A percentile compares a stretch with the other conserved stretches of the same genome.
Conservation (phyloP, 345 rosid genomes). For the Lepidium africanum region DNA sequence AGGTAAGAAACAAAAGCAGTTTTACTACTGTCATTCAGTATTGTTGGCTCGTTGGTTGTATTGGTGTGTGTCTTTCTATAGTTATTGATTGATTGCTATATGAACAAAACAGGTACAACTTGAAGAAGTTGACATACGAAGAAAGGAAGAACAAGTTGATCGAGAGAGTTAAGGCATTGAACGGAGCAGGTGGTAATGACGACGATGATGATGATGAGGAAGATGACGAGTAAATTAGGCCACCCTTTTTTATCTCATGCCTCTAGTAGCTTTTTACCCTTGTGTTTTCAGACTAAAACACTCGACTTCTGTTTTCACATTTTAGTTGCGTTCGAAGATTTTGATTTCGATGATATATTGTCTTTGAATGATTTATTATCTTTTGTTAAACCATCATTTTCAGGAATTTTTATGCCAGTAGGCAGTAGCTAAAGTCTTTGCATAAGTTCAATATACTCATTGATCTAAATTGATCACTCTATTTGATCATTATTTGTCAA, state of each 20-base stretch:
- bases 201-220: slow-evolving; percentile 2
- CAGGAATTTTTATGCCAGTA: not conserved
- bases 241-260: not conserved
- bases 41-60: not conserved
- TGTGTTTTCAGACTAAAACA: not conserved
- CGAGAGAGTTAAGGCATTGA: slow-evolving; percentile 14
- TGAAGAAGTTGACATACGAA: slow-evolving; percentile 14
- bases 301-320: not conserved
- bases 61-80: not conserved
- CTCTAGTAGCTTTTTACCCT: not conserved
- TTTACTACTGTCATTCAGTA: not conserved
- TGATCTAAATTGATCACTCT: no score
- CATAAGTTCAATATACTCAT: no score
- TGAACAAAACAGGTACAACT: slow-evolving; percentile 9
- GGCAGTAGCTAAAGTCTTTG: no score
- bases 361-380: not conserved
- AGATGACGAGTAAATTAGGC: slow-evolving; percentile 8
- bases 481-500: no score
- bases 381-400: not conserved
- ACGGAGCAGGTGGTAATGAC: slow-evolving; percentile 5
- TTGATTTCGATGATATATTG: not conserved
- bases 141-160: slow-evolving; percentile 23
- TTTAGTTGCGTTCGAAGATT: not conserved
- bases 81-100: not conserved
- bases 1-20: not conserved